Conservation (phyloP, 1,284 basidiomycete genomes). For the Boletus smithii region DNA sequence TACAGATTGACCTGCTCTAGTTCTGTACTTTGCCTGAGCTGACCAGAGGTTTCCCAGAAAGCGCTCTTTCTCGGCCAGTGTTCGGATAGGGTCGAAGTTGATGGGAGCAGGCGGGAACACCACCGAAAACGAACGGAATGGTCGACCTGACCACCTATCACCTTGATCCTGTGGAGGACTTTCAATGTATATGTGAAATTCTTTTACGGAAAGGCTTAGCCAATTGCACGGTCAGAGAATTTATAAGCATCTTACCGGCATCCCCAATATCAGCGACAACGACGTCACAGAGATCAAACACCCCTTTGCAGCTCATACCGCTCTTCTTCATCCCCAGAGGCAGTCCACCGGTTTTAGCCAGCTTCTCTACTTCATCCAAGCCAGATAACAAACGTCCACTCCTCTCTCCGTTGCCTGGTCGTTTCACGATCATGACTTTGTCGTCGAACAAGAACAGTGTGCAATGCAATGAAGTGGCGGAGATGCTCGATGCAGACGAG, state of each 20-base stretch:
- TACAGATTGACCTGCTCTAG: conserved; percentile 65
- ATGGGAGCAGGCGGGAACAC: conserved; percentile 66
- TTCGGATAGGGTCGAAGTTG: conserved; percentile 60
- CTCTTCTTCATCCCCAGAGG: conserved; percentile 68
- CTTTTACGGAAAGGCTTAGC: conserved; percentile 38
- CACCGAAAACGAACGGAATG: conserved; percentile 73
- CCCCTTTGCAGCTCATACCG: conserved; percentile 83
- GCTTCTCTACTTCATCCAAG: conserved; percentile 78
- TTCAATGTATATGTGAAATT: conserved; percentile 83
- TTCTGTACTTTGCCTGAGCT: conserved; percentile 75
- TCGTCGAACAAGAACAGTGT: conserved; percentile 95
- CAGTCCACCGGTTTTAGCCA: conserved; percentile 62
- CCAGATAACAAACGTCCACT: conserved; percentile 76
- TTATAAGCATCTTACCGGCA: conserved; percentile 52
- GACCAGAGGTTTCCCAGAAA: conserved; percentile 86
- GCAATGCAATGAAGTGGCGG: conserved; percentile 63
- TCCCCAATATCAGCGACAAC: conserved; percentile 83
- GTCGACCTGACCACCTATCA: conserved; percentile 79
- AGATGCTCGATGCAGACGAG: conserved; percentile 40
- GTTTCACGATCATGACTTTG: conserved; percentile 88
- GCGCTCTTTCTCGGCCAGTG: conserved; percentile 68
- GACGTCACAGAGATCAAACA: conserved; percentile 82
- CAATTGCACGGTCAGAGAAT: conserved; percentile 7
- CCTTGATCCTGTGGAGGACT: conserved; percentile 75
- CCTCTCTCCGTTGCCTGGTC: conserved; percentile 71